Base-by-base conservation (phyloP, 352 stramenopile species). In the Pythium diclinum region DNA sequence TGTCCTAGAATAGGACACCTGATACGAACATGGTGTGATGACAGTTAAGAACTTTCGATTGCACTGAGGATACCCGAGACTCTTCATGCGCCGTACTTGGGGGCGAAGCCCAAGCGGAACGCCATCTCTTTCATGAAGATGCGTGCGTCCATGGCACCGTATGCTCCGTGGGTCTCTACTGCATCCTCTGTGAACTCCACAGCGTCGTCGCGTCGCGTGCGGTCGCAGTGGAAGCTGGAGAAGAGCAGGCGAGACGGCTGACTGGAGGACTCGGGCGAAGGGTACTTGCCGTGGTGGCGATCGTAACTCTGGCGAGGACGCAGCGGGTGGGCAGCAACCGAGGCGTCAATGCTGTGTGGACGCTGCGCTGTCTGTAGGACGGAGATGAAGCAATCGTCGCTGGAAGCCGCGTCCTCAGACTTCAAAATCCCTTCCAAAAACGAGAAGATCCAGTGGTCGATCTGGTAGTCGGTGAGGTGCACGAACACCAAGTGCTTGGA, bases 71-170 rank as follows among this genome's bases (percentile, higher is more conserved):
- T 34, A 34, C 13, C 13, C 6, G n/a, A 11, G 16, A 1, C 17
- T 19, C 44, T 23, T 69, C 54, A 74, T n/a, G 85, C 85, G 17
- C 85, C 85, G 62, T 94, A 94, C 68, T 94, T 94, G 3, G 85
- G 85, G 2, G 80, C 78, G 19, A 75, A 85, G 9, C 85, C 85
- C 32, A 94, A 74, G 16, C 85, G 83, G 63, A 94, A 94, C 1
- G 85, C 85, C 66, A 88, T 77, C 66, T 94, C 85, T 47, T 89
- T 87, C 68, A 91, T 81, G 56, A 89, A 83, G 23, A 90, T 80
- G 42, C 79, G 76, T 10, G 75, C 75, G 49, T 88, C 73, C 85
- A 94, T 94, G 17, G 74, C 59, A 46, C 85, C 81, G 56, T 94
- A 94, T 14, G 75, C 77, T 3, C 83, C 83, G 21, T 46, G 36